Evolutionary conservation across 306 rosid genomes (phyloP).

Genomic region (Delonix regia): DNA sequence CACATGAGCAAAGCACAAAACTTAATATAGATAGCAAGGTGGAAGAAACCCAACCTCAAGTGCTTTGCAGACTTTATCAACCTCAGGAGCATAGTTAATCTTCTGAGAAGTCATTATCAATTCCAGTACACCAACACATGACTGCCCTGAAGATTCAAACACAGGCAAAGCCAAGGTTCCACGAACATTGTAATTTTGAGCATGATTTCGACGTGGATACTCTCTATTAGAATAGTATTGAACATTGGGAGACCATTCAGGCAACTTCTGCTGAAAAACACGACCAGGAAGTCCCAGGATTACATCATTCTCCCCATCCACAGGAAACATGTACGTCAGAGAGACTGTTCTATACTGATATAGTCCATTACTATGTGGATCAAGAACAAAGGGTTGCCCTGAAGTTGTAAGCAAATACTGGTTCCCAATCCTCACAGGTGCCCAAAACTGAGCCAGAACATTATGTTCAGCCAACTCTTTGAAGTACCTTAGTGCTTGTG

Average conservation of each 20-base stretch:
- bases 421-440: slow-evolving; percentile 65
- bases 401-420: slow-evolving; percentile 71
- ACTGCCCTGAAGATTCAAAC: slow-evolving; percentile 71
- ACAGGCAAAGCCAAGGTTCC: slow-evolving; percentile 89
- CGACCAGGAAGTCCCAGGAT: slow-evolving; percentile 81
- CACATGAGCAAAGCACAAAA: slow-evolving; percentile 11
- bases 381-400: slow-evolving; percentile 89
- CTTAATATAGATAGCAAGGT: slow-evolving; percentile 19
- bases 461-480: slow-evolving; percentile 73
- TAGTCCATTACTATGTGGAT: slow-evolving; percentile 69
- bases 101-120: slow-evolving; percentile 77
- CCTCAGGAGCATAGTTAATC: slow-evolving; percentile 87
- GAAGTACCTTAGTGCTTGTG: slow-evolving; percentile 75
- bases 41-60: slow-evolving; percentile 72
- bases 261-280: slow-evolving; percentile 76
- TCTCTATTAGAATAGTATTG: slow-evolving; percentile 77
- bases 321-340: slow-evolving; percentile 61
- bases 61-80: slow-evolving; percentile 89
- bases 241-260: slow-evolving; percentile 96
- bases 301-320: slow-evolving; percentile 66
- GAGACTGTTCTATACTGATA: slow-evolving; percentile 77
- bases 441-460: slow-evolving; percentile 92
- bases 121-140: slow-evolving; percentile 87
- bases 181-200: slow-evolving; percentile 76
- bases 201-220: slow-evolving; percentile 76